Conservation (phyloP, 768 basidiomycete species). For the Gelatoporia subvermispora region DNA sequence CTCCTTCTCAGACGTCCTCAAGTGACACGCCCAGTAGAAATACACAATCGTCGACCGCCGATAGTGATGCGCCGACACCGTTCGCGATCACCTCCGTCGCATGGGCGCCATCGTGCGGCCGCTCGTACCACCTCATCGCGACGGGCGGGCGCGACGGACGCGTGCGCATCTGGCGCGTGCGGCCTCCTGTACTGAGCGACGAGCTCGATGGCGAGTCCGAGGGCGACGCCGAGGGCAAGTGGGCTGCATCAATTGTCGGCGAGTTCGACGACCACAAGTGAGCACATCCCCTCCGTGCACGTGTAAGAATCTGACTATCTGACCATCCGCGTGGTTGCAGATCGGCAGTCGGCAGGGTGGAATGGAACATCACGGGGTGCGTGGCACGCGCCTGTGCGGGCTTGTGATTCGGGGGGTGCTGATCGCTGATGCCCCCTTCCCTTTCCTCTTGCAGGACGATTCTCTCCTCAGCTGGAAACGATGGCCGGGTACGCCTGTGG, state of each 20-base stretch:
- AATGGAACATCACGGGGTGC: constrained; percentile 91
- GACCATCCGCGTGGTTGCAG: constrained; percentile 28
- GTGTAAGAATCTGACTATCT: constrained; percentile 3
- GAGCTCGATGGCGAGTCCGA: constrained; percentile 34
- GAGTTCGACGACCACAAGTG: constrained; percentile 88
- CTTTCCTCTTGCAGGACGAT: constrained; percentile 52
- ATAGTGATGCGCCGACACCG: constrained; percentile 34
- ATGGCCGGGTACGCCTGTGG: constrained; percentile 80
- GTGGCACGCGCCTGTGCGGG: constrained; percentile 13
- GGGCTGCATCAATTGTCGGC: constrained; percentile 73
- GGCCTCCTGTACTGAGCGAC: constrained; percentile 39
- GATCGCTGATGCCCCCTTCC: neutral
- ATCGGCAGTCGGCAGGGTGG: constrained; percentile 76
- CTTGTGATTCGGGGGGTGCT: neutral
- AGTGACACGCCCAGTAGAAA: constrained; percentile 18
- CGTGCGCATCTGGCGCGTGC: constrained; percentile 86
- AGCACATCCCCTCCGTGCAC: constrained; percentile 11
- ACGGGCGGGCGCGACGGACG: constrained; percentile 84
- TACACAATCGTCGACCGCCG: constrained; percentile 16
- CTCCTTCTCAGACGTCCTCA: constrained; percentile 27
- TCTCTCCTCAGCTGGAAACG: constrained; percentile 78
- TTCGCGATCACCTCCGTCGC: constrained; percentile 77
- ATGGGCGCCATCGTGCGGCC: constrained; percentile 93
- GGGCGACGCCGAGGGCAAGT: constrained; percentile 44
- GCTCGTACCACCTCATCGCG: constrained; percentile 92